These are phyloP conservation scores for Eimeria maxima DNA, from an alignment of 169 alveolate species.

Conservation along the genomic window DNA sequence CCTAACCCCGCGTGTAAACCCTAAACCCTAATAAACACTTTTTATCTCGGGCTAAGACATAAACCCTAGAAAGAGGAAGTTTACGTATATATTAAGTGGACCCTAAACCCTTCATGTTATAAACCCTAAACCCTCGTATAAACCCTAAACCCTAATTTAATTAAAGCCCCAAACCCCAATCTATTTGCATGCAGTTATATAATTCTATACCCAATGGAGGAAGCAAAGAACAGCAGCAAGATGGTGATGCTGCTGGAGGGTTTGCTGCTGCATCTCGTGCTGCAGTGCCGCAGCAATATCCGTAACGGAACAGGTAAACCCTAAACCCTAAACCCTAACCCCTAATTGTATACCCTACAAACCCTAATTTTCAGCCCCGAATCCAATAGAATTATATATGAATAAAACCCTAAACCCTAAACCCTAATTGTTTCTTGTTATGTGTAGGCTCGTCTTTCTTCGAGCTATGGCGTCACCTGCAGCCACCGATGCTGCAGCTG, in stretches of 20 bases:
- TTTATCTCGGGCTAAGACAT: background rate
- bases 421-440: background rate
- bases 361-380: background rate
- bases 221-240: background rate
- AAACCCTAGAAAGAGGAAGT: background rate
- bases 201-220: background rate
- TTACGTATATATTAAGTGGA: background rate
- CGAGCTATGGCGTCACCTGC: conserved; percentile 36
- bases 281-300: conserved; percentile 10
- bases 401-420: background rate
- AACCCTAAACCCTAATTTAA: background rate
- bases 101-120: background rate
- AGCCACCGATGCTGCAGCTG: conserved; percentile 27
- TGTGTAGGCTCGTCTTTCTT: background rate
- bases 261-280: conserved; percentile 56
- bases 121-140: background rate
- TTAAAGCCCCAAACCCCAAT: conserved; percentile 14
- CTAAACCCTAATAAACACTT: background rate
- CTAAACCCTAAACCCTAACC: conserved; percentile 28
- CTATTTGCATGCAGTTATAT: background rate
- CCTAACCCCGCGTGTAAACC: background rate
- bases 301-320: background rate
- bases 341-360: background rate
- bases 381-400: no score
- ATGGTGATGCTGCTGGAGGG: background rate